A percentile compares a stretch with the other conserved stretches of the same genome.
Evolutionary conservation across 2,329 filamentous ascomycete species (phyloP).

Genomic region (Fusarium falciforme): DNA sequence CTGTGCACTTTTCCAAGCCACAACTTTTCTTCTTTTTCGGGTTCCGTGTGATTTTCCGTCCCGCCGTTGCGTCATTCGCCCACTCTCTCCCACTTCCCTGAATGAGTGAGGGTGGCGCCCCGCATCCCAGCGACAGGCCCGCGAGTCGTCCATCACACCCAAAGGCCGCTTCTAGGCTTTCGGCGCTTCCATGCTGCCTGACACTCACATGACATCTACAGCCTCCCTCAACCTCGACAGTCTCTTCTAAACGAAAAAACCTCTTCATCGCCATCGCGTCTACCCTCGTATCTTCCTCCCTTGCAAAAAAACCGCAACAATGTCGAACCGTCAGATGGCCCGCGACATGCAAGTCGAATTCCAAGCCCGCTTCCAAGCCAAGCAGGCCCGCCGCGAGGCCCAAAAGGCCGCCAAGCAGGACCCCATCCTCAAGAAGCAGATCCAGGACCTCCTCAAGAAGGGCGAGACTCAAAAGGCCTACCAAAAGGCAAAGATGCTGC

Average conservation of each 20-base stretch:
- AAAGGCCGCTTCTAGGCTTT: conserved; percentile 29
- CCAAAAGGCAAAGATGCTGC: conserved; percentile 71
- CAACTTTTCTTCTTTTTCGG: background rate
- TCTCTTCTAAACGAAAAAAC: background rate
- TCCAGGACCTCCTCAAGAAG: conserved; percentile 71
- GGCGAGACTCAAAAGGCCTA: conserved; percentile 73
- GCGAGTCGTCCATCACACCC: background rate
- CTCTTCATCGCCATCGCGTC: background rate
- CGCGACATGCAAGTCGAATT: conserved; percentile 73
- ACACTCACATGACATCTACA: conserved; percentile 42
- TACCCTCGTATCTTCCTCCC: background rate
- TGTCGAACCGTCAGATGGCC: conserved; percentile 69
- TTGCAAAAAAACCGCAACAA: conserved; percentile 45
- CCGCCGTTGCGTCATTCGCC: conserved; percentile 37
- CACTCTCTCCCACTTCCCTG: conserved; percentile 21
- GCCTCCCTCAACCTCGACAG: background rate
- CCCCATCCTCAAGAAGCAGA: conserved; percentile 71
- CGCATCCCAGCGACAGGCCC: conserved; percentile 22
- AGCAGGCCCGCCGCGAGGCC: conserved; percentile 70
- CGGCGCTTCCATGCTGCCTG: conserved; percentile 30
- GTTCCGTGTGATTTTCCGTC: conserved; percentile 21
- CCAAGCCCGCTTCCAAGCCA: conserved; percentile 72
- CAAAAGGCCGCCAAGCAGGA: conserved; percentile 71
- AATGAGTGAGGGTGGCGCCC: conserved; percentile 16
- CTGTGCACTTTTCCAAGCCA: conserved; percentile 18